Evolutionary conservation across 495 filamentous ascomycete species (phyloP), one percentile per base, ranked within the genome.

Genomic region (Penicillium psychrofluorescens): DNA sequence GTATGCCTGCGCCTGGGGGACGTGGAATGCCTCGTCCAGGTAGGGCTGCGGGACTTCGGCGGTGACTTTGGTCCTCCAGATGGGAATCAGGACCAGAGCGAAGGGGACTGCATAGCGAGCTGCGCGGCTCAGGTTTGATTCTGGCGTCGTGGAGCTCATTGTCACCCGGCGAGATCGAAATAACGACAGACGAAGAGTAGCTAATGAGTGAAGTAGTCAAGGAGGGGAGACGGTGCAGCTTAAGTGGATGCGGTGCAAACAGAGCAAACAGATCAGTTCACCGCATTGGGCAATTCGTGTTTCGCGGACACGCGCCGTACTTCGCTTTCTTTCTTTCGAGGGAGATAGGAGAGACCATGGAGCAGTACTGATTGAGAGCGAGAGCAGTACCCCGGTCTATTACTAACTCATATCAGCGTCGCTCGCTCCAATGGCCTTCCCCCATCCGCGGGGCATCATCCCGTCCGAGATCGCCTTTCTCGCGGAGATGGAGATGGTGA

Each of bases 401-500:
- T 22, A 4, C 22, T 3, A 22, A 22, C 14, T 33, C 30, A 12
- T 30, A 8, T 40, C 14, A 27, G 28, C 12, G 35, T 27, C 15
- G 40, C 46, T 55, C 40, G 41, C 27, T 29, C 28, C 57, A 46
- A 95, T 95, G 90, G 90, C 89, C 29, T 80, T 90, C 43, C 86
- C 86, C 42, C 71, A 91, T 31, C 86, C 84, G 22, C 78, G 84
- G 48, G 89, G 89, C 67, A 79, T 95, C 15, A 88, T 86, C 44
- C 88, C 91, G 45, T 69, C 84, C 50, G 92, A 98, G 70, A 84
- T 95, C 35, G 86, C 89, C 55, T 98, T 97, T 64, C 77, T 96
- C 36, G 94, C 90, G 63, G 92, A 98, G 68, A 95, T 95, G 87
- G 89, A 95, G 66, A 77, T 84, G 55, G 85, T 98, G 36, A 95